Evolutionary conservation across 1,284 basidiomycete species (phyloP).

Genomic region (Irpex sp.): DNA sequence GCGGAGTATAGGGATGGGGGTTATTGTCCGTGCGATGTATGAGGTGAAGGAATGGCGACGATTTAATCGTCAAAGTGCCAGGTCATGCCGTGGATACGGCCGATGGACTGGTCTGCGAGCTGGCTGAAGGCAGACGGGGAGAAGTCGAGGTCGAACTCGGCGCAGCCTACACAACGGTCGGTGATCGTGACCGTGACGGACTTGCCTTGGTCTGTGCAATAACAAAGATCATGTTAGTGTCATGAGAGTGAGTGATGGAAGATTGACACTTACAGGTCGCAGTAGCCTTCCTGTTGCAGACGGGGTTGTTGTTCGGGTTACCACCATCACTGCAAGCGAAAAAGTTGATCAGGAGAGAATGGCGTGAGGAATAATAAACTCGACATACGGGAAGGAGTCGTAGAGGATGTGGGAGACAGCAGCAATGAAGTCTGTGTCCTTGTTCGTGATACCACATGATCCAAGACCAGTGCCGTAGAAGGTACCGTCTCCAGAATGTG

Average conservation of each 20-base stretch:
- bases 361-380: background rate
- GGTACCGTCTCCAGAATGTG: conserved; percentile 56
- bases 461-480: conserved; percentile 62
- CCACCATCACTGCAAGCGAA: conserved; percentile 25
- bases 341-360: background rate
- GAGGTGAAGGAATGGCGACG: background rate
- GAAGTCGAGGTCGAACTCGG: conserved; percentile 37
- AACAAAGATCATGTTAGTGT: background rate
- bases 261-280: conserved; percentile 28
- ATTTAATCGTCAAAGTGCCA: conserved; percentile 30
- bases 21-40: background rate
- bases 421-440: conserved; percentile 49
- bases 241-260: background rate
- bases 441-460: conserved; percentile 64
- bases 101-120: conserved; percentile 25
- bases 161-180: conserved; percentile 43
- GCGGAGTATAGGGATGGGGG: background rate
- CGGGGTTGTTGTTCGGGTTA: conserved; percentile 41
- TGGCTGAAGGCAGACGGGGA: conserved; percentile 34
- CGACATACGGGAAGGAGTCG: conserved; percentile 57
- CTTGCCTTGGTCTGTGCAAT: conserved; percentile 28
- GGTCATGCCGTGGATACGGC: conserved; percentile 15
- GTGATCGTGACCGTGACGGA: conserved; percentile 34
- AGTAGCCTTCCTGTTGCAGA: conserved; percentile 37
- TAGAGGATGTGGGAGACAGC: conserved; percentile 59